phyloP scores from a whole-genome alignment of 2,329 filamentous ascomycete genomes.

The Cadophora luteo-olivacea region DNA sequence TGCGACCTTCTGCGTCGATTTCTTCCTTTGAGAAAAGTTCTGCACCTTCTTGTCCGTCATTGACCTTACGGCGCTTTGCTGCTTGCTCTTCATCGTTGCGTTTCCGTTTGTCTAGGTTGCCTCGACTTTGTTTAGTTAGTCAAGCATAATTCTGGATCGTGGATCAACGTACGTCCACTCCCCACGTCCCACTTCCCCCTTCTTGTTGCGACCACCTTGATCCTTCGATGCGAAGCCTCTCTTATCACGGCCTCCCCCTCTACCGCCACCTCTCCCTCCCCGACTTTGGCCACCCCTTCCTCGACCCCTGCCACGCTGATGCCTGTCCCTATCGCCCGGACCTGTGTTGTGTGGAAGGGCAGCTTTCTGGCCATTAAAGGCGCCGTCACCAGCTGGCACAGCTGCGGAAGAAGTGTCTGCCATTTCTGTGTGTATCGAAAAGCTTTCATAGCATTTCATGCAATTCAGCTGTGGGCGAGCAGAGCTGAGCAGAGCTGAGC shows the following conservation, averaged over 20 bases:
- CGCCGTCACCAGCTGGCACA: conserved; percentile 17
- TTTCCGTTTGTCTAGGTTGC: conserved; percentile 57
- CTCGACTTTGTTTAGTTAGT: conserved; percentile 60
- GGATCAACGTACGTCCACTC: conserved; percentile 64
- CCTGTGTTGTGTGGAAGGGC: conserved; percentile 22
- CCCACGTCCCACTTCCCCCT: conserved; percentile 69
- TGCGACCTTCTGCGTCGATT: conserved; percentile 84
- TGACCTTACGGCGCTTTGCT: conserved; percentile 60
- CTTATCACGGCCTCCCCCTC: conserved; percentile 33
- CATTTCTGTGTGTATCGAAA: conserved; percentile 36
- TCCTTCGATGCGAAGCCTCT: conserved; percentile 27
- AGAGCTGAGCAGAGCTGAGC: too few relatives aligned
- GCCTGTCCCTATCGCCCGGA: conserved; percentile 25
- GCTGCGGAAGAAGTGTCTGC: conserved; percentile 36
- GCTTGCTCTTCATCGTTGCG: conserved; percentile 57
- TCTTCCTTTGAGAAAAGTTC: conserved; percentile 74
- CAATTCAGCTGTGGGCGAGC: conserved; percentile 6
- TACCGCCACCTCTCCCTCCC: conserved; percentile 37
- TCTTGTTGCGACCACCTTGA: conserved; percentile 58
- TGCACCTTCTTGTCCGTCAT: conserved; percentile 46
- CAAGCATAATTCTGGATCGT: conserved; percentile 30
- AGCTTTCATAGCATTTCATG: conserved; percentile 34
- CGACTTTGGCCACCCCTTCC: conserved; percentile 23
- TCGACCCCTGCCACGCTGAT: conserved; percentile 31
- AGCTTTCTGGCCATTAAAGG: conserved; percentile 26